Base-by-base conservation (phyloP, 208 protist species). In the Trypanosomatidae sp. region DNA sequence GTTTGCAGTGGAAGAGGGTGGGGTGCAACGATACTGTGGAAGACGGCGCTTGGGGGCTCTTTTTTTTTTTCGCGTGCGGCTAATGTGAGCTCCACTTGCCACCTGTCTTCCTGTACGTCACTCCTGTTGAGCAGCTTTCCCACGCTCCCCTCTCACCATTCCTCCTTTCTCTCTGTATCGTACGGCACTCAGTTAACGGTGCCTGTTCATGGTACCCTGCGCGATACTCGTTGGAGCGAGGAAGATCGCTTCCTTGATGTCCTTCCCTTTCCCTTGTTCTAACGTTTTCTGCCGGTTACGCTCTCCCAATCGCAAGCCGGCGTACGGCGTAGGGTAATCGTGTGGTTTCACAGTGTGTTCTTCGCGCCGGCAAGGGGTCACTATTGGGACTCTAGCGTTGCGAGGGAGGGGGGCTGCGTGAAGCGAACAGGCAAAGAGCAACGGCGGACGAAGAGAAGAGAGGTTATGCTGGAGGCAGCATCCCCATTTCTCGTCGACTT, bases 41-140 rank as follows among this genome's bases (percentile, higher is more conserved):
- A 3, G 19, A 22, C 22, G 39, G 19, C 17, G 13, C 8, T 15
- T 47, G 36, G 39, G 13, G 15, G 3, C 19, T 4, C 19, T 71
- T 43, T 66, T 67, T 69, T 79, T 68, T 65, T 66, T 73, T 17
- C 66, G 13, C 3, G n/a, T 46, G 36, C 36, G 22, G 17, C 28
- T 39, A 13, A 25, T 69, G 8, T 52, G 19, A 17, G 28, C 68
- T 62, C 10, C 50, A 25, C 46, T 43, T 2, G 33, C 12, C 53
- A 12, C 10, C 3, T 28, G 53, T 2, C 17, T 13, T 59, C 10
- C 7, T 33, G 25, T 3, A 9, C 25, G 5, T 33, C 25, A 9
- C 25, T 33, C 25, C 33, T 59, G 8, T 33, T 25, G 13, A 33
- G 13, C 25, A 4, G 22, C n/a, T 55, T 59, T 25, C 3, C 25